Percentiles rank a stretch among this genome's conserved stretches.
Evolutionary conservation across 352 stramenopile species (phyloP).

Genomic region (Peronospora farinosa): DNA sequence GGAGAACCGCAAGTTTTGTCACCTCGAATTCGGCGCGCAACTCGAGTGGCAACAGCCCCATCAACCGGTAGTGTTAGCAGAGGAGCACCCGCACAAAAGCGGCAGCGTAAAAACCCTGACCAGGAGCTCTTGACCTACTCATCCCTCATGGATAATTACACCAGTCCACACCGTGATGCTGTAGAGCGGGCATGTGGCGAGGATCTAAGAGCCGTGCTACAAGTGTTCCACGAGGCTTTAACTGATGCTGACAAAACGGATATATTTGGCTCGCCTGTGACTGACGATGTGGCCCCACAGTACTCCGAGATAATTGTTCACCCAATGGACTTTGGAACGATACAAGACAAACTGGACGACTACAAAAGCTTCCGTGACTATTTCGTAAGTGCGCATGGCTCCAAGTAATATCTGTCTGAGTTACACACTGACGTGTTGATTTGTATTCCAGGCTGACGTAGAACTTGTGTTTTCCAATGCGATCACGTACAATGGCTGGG

Average conservation of each 20-base stretch:
- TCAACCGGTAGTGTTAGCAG: not conserved
- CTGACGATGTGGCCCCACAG: constrained; percentile 87
- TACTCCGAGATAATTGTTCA: constrained; percentile 86
- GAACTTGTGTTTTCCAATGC: constrained; percentile 75
- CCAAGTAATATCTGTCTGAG: not conserved
- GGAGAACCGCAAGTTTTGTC: constrained; percentile 12
- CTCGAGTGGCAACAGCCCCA: constrained; percentile 22
- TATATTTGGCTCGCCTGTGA: constrained; percentile 87
- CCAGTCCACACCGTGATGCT: constrained; percentile 41
- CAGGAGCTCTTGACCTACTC: constrained; percentile 40
- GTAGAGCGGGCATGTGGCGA: constrained; percentile 54
- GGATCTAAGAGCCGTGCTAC: constrained; percentile 48
- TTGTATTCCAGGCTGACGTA: constrained; percentile 48
- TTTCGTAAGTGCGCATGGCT: constrained; percentile 48
- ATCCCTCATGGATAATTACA: constrained; percentile 46
- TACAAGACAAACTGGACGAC: constrained; percentile 73
- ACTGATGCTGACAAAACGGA: constrained; percentile 65
- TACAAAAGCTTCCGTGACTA: constrained; percentile 72
- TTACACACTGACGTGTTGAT: constrained; percentile 9
- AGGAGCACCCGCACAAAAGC: constrained; percentile 27
- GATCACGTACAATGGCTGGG: constrained; percentile 73
- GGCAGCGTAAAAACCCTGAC: constrained; percentile 32
- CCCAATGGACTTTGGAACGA: constrained; percentile 93
- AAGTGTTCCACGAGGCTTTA: constrained; percentile 67
- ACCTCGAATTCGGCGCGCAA: constrained; percentile 22